Base-by-base conservation (phyloP, 148 eudicot species). In the Dianthus caryophyllus region DNA sequence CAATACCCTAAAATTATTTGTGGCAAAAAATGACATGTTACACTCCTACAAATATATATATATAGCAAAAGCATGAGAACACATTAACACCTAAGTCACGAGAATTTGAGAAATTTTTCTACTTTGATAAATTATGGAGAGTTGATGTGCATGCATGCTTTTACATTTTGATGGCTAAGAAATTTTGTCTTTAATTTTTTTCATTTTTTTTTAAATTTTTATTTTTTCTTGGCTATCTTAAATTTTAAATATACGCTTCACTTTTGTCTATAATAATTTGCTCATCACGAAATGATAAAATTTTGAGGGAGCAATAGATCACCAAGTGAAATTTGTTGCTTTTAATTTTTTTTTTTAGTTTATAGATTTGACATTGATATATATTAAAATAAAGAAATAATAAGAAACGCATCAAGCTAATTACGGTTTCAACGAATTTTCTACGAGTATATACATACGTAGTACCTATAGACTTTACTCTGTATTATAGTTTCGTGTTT, bases 1-100 rank as follows among this genome's bases (percentile, higher is more conserved):
- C n/a, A n/a, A n/a, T n/a, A n/a, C n/a, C n/a, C n/a, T n/a, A n/a
- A n/a, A n/a, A n/a, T n/a, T n/a, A n/a, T n/a, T n/a, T n/a, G n/a
- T n/a, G n/a, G n/a, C n/a, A n/a, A n/a, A n/a, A n/a, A n/a, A n/a
- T n/a, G n/a, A n/a, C n/a, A n/a, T n/a, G n/a, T n/a, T n/a, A n/a
- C n/a, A n/a, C n/a, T n/a, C n/a, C n/a, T n/a, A n/a, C n/a, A n/a
- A n/a, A n/a, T n/a, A n/a, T n/a, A n/a, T n/a, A n/a, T n/a, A n/a
- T n/a, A n/a, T n/a, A n/a, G n/a, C n/a, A n/a, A n/a, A n/a, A n/a
- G n/a, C n/a, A n/a, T n/a, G n/a, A 59, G 43, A 59, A 33, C 38
- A 33, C 38, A 3, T 33, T 38, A 61, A 39, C 49, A 61, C 65
- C 65, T 61, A 21, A 22, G 9, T 61, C 65, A 61, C 65, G 29